Evolutionary conservation across 345 rosid genomes (phyloP).

Genomic region (Eucalyptus cladocalyx): DNA sequence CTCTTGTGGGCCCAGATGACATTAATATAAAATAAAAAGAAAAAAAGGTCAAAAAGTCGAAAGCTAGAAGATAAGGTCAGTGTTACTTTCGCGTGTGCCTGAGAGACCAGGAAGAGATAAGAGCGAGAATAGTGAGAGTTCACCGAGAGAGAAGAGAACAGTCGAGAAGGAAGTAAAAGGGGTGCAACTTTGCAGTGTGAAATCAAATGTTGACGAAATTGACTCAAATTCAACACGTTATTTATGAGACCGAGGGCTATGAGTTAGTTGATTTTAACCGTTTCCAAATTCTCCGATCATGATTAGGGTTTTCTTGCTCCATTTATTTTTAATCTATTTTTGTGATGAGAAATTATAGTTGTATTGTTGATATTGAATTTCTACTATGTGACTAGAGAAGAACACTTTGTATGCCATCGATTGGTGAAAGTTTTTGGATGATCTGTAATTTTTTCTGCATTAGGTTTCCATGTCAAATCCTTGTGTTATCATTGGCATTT

Average conservation of each 20-base stretch:
- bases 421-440: too few species aligned
- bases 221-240: not conserved
- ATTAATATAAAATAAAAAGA: too few species aligned
- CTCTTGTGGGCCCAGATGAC: not conserved
- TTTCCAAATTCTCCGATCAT: not conserved
- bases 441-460: accelerated
- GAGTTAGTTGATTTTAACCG: too few species aligned
- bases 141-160: not conserved
- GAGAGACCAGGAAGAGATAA: not conserved
- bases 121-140: not conserved
- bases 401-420: accelerated
- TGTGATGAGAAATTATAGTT: not conserved
- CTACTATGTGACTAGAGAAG: not conserved
- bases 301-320: not conserved
- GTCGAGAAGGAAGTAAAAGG: too few species aligned
- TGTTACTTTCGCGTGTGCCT: not conserved
- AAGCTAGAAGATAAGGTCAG: not conserved
- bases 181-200: not conserved
- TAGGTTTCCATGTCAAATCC: not conserved
- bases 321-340: too few species aligned
- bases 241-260: accelerated
- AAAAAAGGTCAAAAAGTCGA: too few species aligned
- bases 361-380: too few species aligned
- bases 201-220: too few species aligned
- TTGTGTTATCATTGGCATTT: not conserved